Conservation (phyloP, 495 filamentous ascomycete genomes). For the Podospora tetraspora region DNA sequence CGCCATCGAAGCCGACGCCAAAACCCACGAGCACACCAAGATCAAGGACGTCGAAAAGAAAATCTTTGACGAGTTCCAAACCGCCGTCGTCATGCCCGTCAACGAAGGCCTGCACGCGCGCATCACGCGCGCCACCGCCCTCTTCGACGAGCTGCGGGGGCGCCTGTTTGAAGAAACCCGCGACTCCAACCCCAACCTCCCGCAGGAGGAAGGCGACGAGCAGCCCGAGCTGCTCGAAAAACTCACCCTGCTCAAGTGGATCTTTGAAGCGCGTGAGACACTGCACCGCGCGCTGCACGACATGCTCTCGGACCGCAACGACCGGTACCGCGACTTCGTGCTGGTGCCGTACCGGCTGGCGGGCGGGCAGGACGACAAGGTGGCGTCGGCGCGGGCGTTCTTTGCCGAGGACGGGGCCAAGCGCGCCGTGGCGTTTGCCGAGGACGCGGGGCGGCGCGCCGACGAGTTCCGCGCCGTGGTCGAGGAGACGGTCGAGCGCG, state of each 20-base stretch:
- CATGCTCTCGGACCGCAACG: conserved; percentile 74
- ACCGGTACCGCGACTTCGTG: conserved; percentile 76
- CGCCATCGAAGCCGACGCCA: conserved; percentile 60
- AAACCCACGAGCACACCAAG: conserved; percentile 56
- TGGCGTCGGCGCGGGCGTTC: conserved; percentile 69
- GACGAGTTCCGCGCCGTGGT: conserved; percentile 76
- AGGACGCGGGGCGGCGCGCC: conserved; percentile 61
- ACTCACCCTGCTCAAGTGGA: conserved; percentile 91
- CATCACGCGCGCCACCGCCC: conserved; percentile 55
- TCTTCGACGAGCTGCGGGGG: conserved; percentile 65
- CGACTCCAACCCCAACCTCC: conserved; percentile 66
- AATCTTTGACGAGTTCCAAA: conserved; percentile 73
- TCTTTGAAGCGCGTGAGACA: conserved; percentile 86
- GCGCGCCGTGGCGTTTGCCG: conserved; percentile 58
- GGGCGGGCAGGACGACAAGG: conserved; percentile 52
- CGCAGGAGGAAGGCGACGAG: conserved; percentile 92
- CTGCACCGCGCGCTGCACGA: conserved; percentile 81
- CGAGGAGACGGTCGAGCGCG: conserved; percentile 77
- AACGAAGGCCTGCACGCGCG: conserved; percentile 65
- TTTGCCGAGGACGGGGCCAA: conserved; percentile 72
- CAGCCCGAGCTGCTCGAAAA: conserved; percentile 92
- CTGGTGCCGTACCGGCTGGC: conserved; percentile 73
- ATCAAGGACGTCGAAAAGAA: conserved; percentile 59
- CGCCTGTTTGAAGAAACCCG: conserved; percentile 70
- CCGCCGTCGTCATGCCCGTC: conserved; percentile 67